Base-by-base conservation (phyloP, 352 stramenopile species). In the Nothophytophthora sp. region DNA sequence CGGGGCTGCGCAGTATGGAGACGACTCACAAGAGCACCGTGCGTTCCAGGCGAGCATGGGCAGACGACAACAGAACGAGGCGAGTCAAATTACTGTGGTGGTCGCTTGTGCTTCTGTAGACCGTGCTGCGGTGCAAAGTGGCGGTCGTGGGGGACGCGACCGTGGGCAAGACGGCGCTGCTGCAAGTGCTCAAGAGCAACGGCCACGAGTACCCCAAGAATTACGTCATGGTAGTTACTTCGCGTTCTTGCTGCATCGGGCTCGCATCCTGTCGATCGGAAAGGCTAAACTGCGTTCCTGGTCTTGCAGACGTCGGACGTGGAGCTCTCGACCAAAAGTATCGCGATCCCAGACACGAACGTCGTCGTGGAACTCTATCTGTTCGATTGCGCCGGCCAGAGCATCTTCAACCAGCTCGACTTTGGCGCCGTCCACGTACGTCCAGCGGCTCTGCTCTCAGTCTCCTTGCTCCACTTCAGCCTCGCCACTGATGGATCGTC, bases 131-230 rank as follows among this genome's bases (percentile, higher is more conserved):
- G 3, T 96, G 85, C 50, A 96, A 97, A 39, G 86, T 96, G 9
- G 84, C 92, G 3, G 79, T 98, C 22, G 89, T 97, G 18, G 91
- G 91, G 19, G 91, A 97, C 58, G 83, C 88, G 0, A 94, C 82
- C 0, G 86, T 96, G 22, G 91, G 91, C 9, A 98, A 98, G 69
- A 96, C 81, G 0, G 90, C 91, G 6, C 38, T 98, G 33, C 58
- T 96, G 16, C 88, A 97, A 48, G 89, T 96, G 60, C 88, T 97
- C 57, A 95, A 95, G 64, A 96, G 81, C 57, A 89, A 72, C 47
- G 89, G 90, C 3, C 84, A 96, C 53, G 88, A 96, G 46, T 98
- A 97, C 55, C 91, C 90, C 0, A 98, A 98, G 63, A 98, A 97
- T 63, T 98, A 98, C 67, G 70, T 97, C 35, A 98, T 98, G 92